A percentile compares a stretch with the other conserved stretches of the same genome.
These are phyloP conservation scores for Trichoderma pleuroti DNA, from an alignment of 2,329 filamentous ascomycete species.

Conservation along the genomic window DNA sequence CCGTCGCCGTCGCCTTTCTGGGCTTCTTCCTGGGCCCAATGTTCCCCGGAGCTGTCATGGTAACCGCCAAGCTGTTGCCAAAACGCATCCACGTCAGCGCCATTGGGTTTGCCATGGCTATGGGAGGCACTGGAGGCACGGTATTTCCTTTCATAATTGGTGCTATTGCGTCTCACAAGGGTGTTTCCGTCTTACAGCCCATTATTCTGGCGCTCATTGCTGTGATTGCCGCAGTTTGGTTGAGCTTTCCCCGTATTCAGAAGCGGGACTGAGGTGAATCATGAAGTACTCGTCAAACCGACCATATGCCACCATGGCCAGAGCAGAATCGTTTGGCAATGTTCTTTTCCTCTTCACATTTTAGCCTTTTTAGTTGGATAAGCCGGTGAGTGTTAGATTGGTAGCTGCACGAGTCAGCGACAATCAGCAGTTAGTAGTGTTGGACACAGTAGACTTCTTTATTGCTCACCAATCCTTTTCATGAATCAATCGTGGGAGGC, in stretches of 20 bases:
- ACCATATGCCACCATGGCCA: neutral
- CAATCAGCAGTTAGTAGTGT: neutral
- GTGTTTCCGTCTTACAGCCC: conserved; percentile 49
- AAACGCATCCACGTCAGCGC: conserved; percentile 65
- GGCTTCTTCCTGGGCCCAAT: conserved; percentile 74
- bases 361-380: conserved; percentile 19
- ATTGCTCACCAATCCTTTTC: no score
- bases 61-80: conserved; percentile 67
- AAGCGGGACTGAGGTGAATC: conserved; percentile 28
- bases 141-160: conserved; percentile 60
- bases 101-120: conserved; percentile 70
- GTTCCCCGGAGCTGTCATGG: conserved; percentile 69
- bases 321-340: neutral
- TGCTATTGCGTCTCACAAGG: conserved; percentile 52
- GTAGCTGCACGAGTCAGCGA: conserved; percentile 24
- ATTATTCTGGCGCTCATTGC: conserved; percentile 45
- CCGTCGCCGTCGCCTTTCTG: conserved; percentile 63
- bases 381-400: conserved; percentile 22
- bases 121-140: conserved; percentile 67
- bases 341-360: no score
- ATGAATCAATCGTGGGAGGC: no score
- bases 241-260: conserved; percentile 35
- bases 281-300: neutral
- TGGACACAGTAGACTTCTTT: no score
- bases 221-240: conserved; percentile 34